phyloP scores from a whole-genome alignment of 306 rosid genomes.

The Trifolium pratense region DNA sequence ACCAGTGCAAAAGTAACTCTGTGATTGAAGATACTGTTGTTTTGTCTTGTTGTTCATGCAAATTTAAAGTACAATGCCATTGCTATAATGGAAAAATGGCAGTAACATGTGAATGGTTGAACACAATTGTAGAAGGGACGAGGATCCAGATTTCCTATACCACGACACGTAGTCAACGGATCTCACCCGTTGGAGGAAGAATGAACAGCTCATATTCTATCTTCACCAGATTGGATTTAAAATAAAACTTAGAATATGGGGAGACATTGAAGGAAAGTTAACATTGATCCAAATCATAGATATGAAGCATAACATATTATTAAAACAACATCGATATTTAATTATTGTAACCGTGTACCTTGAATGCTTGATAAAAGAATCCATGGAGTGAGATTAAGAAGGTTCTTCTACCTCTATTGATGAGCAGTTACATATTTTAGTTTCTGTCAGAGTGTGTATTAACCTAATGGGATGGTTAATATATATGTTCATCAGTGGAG shows the following conservation, averaged over 20 bases:
- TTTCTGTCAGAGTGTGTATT: too few relatives aligned
- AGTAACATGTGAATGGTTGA: conserved; percentile 6
- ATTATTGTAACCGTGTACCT: too few relatives aligned
- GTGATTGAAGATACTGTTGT: not conserved
- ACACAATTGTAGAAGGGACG: not conserved
- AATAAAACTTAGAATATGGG: not conserved
- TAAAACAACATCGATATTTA: too few relatives aligned
- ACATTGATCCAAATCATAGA: too few relatives aligned
- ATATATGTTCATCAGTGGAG: too few relatives aligned
- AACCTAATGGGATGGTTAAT: too few relatives aligned
- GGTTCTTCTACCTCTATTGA: too few relatives aligned
- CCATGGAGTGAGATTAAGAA: too few relatives aligned
- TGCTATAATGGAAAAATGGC: conserved; percentile 4
- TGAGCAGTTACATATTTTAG: too few relatives aligned
- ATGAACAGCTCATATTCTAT: not conserved
- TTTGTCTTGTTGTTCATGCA: conserved; percentile 21
- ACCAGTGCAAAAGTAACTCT: not conserved
- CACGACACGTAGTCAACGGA: not conserved
- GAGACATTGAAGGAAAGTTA: not conserved
- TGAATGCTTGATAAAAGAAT: too few relatives aligned
- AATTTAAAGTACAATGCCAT: not conserved
- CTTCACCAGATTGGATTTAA: not conserved
- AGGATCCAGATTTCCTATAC: not conserved
- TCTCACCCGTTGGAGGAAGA: not conserved
- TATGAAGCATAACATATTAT: too few relatives aligned